phyloP scores from a whole-genome alignment of 768 basidiomycete genomes.

The Leccinellum albellum region DNA sequence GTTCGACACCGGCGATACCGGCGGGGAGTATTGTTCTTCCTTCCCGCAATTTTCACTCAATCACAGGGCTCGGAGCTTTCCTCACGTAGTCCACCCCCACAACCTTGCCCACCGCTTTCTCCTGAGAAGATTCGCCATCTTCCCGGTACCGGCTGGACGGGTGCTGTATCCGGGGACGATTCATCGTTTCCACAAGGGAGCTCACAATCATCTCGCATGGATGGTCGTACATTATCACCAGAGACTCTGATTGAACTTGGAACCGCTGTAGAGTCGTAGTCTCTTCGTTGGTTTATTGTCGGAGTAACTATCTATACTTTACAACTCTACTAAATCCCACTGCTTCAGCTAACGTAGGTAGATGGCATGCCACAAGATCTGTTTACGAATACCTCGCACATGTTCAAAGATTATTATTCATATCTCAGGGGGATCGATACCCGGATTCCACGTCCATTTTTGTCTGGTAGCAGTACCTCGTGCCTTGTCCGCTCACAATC shows the following conservation, averaged over 20 bases:
- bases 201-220: conserved; percentile 28
- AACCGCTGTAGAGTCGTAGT: conserved; percentile 20
- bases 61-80: conserved; percentile 30
- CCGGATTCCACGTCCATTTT: not conserved
- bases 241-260: conserved; percentile 31
- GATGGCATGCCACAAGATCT: conserved; percentile 14
- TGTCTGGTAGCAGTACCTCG: not conserved
- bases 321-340: conserved; percentile 26
- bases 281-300: conserved; percentile 5
- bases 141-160: conserved; percentile 35
- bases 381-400: conserved; percentile 9
- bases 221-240: conserved; percentile 26
- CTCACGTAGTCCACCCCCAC: conserved; percentile 32
- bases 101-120: conserved; percentile 23
- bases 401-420: conserved; percentile 10
- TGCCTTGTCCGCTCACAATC: not conserved
- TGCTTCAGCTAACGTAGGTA: conserved; percentile 31
- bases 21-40: conserved; percentile 72
- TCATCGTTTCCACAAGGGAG: conserved; percentile 24
- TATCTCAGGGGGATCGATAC: not conserved
- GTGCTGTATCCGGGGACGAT: conserved; percentile 20
- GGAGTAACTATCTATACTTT: conserved; percentile 18
- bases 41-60: conserved; percentile 74
- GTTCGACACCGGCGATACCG: conserved; percentile 44
- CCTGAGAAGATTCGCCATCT: conserved; percentile 46